A percentile compares a stretch with the other conserved stretches of the same genome.
Evolutionary conservation across 345 rosid species (phyloP).

Genomic region (Draba incana): DNA sequence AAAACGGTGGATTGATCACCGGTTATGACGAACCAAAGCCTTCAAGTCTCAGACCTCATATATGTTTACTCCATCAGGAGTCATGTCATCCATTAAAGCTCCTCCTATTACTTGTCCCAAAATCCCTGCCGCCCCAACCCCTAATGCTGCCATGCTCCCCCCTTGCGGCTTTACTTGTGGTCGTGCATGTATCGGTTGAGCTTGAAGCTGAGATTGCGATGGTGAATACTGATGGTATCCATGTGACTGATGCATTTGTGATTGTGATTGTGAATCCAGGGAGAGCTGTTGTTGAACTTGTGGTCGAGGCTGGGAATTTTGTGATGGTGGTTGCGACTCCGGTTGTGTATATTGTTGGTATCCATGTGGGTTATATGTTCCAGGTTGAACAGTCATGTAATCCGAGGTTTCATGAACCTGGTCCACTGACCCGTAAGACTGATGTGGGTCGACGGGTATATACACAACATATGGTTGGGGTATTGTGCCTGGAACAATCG

Average conservation of each 20-base stretch:
- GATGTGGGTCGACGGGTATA: slow-evolving; percentile 27
- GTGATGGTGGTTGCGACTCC: background rate
- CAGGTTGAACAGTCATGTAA: slow-evolving; percentile 17
- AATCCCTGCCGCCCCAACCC: slow-evolving; percentile 65
- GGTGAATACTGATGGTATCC: slow-evolving; percentile 10
- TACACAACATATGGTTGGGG: slow-evolving; percentile 28
- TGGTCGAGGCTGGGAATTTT: slow-evolving; percentile 20
- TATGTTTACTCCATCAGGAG: slow-evolving; percentile 47
- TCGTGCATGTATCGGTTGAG: background rate
- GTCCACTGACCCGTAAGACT: slow-evolving; percentile 8
- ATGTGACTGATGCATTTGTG: background rate
- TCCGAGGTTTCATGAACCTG: background rate
- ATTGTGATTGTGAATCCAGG: background rate
- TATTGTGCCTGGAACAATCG: slow-evolving; percentile 14
- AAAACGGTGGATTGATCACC: too few species aligned
- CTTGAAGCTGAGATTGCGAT: slow-evolving; percentile 31
- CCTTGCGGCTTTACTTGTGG: slow-evolving; percentile 14
- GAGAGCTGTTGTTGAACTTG: too few species aligned
- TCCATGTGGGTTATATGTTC: slow-evolving; percentile 27
- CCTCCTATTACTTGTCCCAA: slow-evolving; percentile 65
- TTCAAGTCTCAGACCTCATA: slow-evolving; percentile 7
- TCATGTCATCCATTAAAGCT: slow-evolving; percentile 61
- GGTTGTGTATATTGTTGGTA: too few species aligned
- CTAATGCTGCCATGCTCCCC: slow-evolving; percentile 46
- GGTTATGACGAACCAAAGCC: background rate